Percentiles rank a stretch among this genome's conserved stretches.
Evolutionary conservation across 345 rosid species (phyloP).

Genomic region (Salix purpurea): DNA sequence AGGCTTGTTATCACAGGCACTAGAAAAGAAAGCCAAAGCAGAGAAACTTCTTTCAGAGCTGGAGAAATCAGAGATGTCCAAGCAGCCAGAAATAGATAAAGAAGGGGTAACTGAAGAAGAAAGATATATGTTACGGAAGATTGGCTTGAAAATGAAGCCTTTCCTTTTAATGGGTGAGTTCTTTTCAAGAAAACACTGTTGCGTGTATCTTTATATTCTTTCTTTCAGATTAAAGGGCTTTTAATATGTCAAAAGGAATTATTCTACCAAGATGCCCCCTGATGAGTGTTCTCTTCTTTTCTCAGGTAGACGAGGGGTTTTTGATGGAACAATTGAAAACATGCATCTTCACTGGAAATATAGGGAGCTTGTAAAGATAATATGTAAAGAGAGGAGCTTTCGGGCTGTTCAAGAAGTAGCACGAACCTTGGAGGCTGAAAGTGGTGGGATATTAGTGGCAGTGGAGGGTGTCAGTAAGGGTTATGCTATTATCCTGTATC

Average conservation of each 20-base stretch:
- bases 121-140: constrained; percentile 82
- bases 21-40: constrained; percentile 79
- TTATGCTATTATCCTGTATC: constrained; percentile 76
- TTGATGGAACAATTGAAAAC: constrained; percentile 88
- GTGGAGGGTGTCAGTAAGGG: constrained; percentile 85
- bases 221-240: not conserved
- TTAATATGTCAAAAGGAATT: not conserved
- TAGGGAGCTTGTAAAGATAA: constrained; percentile 90
- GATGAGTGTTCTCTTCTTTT: constrained; percentile 23
- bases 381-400: constrained; percentile 51
- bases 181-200: not conserved
- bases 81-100: constrained; percentile 57
- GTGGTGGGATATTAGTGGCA: constrained; percentile 85
- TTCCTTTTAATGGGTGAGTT: constrained; percentile 79
- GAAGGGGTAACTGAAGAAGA: constrained; percentile 87
- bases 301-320: constrained; percentile 87
- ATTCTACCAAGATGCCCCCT: not conserved
- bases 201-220: not conserved
- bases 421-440: constrained; percentile 68
- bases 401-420: constrained; percentile 65
- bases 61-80: constrained; percentile 42
- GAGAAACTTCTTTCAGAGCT: constrained; percentile 66
- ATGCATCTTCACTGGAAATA: constrained; percentile 99
- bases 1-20: constrained; percentile 41
- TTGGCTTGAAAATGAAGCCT: constrained; percentile 92